phyloP scores from a whole-genome alignment of 2,329 filamentous ascomycete species.

The Zelopaecilomyces penicillatus region DNA sequence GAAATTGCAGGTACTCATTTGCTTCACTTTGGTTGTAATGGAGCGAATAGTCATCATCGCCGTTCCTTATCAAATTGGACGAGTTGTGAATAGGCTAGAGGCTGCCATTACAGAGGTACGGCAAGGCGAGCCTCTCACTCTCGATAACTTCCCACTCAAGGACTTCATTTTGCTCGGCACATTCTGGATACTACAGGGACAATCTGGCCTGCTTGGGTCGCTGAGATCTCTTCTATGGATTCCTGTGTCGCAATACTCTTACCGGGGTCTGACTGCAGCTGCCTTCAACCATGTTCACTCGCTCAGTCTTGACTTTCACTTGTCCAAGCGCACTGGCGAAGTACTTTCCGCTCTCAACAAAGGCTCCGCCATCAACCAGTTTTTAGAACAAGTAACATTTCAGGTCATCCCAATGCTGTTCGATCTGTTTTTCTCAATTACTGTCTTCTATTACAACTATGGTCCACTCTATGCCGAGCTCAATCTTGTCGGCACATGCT shows the following conservation, averaged over 20 bases:
- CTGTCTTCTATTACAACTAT: conserved; percentile 57
- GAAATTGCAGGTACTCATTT: conserved; percentile 71
- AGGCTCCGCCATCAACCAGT: conserved; percentile 90
- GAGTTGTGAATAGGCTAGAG: conserved; percentile 67
- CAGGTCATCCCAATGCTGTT: conserved; percentile 92
- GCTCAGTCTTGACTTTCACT: conserved; percentile 90
- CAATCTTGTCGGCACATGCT: conserved; percentile 83
- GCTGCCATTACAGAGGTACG: conserved; percentile 40
- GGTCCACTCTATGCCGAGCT: conserved; percentile 78
- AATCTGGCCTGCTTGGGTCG: conserved; percentile 78
- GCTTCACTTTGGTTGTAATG: conserved; percentile 69
- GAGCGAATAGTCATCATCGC: conserved; percentile 81
- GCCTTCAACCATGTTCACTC: conserved; percentile 96
- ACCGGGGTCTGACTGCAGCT: conserved; percentile 85
- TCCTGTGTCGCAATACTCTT: conserved; percentile 93
- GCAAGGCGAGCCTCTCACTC: conserved; percentile 23
- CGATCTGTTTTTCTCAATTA: conserved; percentile 76
- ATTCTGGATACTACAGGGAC: conserved; percentile 81
- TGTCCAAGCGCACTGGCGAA: conserved; percentile 93
- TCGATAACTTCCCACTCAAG: conserved; percentile 25
- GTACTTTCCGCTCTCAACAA: conserved; percentile 94
- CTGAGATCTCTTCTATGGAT: conserved; percentile 84
- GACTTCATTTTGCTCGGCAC: conserved; percentile 41
- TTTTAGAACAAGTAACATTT: conserved; percentile 93
- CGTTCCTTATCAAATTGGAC: conserved; percentile 73